Percentiles rank a stretch among this genome's conserved stretches.
Evolutionary conservation across 345 rosid species (phyloP).

Genomic region (Eucalyptus coolabah): DNA sequence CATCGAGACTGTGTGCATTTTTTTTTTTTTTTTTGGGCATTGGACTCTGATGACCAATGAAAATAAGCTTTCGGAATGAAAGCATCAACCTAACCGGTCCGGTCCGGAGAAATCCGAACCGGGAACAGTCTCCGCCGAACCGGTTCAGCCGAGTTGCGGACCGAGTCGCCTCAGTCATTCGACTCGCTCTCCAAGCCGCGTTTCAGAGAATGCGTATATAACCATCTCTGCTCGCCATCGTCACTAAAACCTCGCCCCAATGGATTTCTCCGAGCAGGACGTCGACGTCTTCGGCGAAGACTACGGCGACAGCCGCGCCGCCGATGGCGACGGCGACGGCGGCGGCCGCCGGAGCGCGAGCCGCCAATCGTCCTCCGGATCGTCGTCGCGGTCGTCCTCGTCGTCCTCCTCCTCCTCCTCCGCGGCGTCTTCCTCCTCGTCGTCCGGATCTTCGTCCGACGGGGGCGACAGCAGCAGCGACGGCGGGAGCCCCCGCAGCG

Average conservation of each 20-base stretch:
- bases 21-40: neutral
- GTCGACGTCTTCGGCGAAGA: conserved; percentile 40
- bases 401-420: conserved; percentile 28
- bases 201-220: neutral
- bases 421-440: conserved; percentile 20
- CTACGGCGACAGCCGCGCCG: neutral
- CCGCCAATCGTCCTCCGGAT: conserved; percentile 37
- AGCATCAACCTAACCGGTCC: neutral
- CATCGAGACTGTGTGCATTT: neutral
- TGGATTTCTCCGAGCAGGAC: conserved; percentile 23
- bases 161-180: neutral
- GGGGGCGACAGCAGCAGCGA: conserved; percentile 25
- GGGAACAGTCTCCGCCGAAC: neutral
- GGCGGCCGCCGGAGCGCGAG: conserved; percentile 1
- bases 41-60: neutral
- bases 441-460: conserved; percentile 13
- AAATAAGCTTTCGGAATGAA: neutral
- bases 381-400: conserved; percentile 39
- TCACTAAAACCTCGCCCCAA: neutral
- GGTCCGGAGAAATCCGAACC: neutral
- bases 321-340: neutral
- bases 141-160: neutral
- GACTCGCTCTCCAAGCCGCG: neutral
- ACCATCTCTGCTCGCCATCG: neutral
- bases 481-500: conserved; percentile 38